These are phyloP conservation scores for Verruconis gallopava DNA, from an alignment of 2,329 filamentous ascomycete species.

Conservation along the genomic window DNA sequence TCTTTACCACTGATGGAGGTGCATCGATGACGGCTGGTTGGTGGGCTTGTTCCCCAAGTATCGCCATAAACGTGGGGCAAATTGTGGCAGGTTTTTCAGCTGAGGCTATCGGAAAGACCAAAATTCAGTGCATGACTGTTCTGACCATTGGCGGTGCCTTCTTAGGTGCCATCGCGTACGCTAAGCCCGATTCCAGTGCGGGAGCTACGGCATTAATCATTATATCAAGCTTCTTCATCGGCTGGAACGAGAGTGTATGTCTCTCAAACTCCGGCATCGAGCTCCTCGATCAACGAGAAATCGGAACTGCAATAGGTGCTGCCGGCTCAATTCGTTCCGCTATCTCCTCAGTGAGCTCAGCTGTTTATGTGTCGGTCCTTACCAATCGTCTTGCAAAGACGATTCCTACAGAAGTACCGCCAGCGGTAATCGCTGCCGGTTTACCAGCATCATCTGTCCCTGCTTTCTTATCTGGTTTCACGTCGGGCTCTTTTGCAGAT, in stretches of 20 bases:
- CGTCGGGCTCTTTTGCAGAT: constrained; percentile 15
- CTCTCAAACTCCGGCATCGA: constrained; percentile 23
- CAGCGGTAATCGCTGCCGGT: constrained; percentile 24
- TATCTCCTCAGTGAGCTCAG: constrained; percentile 26
- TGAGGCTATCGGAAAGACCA: constrained; percentile 13
- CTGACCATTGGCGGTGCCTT: constrained; percentile 13
- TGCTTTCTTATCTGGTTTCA: constrained; percentile 23
- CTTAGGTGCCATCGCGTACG: constrained; percentile 12
- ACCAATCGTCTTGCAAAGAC: constrained; percentile 24
- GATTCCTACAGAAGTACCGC: constrained; percentile 22
- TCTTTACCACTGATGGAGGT: constrained; percentile 13
- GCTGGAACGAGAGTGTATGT: constrained; percentile 19
- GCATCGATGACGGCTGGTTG: constrained; percentile 13
- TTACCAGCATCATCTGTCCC: constrained; percentile 23
- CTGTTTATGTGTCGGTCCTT: constrained; percentile 26
- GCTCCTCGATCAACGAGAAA: constrained; percentile 24
- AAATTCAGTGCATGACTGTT: constrained; percentile 16
- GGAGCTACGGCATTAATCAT: constrained; percentile 15
- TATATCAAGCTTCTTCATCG: constrained; percentile 18
- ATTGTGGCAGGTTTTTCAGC: constrained; percentile 17
- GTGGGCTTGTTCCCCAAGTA: constrained; percentile 14
- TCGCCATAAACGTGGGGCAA: constrained; percentile 17
- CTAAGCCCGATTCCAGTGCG: constrained; percentile 14
- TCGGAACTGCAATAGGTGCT: constrained; percentile 29
- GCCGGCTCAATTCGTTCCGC: constrained; percentile 29